A percentile compares a stretch with the other conserved stretches of the same genome.
These are phyloP conservation scores for Sporothrix euskadiensis DNA, from an alignment of 2,329 filamentous ascomycete genomes.

Conservation along the genomic window DNA sequence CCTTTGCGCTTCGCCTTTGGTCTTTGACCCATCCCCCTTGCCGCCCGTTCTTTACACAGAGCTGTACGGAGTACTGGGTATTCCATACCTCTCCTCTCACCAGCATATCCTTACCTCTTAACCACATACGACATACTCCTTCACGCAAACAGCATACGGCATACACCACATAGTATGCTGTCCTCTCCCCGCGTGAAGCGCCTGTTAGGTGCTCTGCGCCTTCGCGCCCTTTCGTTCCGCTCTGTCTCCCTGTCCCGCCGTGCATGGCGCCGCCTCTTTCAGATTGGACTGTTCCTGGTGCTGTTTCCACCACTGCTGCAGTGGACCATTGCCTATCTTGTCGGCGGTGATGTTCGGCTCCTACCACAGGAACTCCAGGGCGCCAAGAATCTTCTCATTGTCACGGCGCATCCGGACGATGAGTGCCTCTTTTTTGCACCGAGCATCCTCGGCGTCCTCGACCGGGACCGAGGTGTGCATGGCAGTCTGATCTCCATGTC, in stretches of 20 bases:
- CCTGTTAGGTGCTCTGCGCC: neutral
- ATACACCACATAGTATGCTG: neutral
- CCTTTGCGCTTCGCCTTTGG: neutral
- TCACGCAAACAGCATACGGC: neutral
- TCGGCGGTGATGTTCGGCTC: slow-evolving; percentile 21
- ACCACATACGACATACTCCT: no score
- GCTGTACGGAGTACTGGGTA: neutral
- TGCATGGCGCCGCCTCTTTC: slow-evolving; percentile 3
- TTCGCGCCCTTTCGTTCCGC: neutral
- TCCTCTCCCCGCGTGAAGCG: neutral
- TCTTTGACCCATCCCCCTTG: neutral
- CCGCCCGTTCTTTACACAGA: neutral
- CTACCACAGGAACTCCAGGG: slow-evolving; percentile 1
- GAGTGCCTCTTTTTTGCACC: slow-evolving; percentile 26
- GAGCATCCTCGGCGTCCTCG: slow-evolving; percentile 23
- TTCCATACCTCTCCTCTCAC: neutral
- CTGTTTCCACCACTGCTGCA: slow-evolving; percentile 16
- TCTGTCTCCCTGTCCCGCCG: slow-evolving; percentile 6
- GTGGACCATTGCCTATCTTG: slow-evolving; percentile 21
- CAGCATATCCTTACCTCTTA: neutral
- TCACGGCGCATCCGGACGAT: slow-evolving; percentile 23
- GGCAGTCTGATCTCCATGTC: slow-evolving; percentile 21
- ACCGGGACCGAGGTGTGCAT: slow-evolving; percentile 14
- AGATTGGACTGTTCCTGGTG: neutral
- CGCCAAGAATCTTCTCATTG: slow-evolving; percentile 22